Percentiles rank a stretch among this genome's conserved stretches.
These are phyloP conservation scores for Trypethelium eluteriae DNA, from an alignment of 495 filamentous ascomycete genomes.

Conservation along the genomic window DNA sequence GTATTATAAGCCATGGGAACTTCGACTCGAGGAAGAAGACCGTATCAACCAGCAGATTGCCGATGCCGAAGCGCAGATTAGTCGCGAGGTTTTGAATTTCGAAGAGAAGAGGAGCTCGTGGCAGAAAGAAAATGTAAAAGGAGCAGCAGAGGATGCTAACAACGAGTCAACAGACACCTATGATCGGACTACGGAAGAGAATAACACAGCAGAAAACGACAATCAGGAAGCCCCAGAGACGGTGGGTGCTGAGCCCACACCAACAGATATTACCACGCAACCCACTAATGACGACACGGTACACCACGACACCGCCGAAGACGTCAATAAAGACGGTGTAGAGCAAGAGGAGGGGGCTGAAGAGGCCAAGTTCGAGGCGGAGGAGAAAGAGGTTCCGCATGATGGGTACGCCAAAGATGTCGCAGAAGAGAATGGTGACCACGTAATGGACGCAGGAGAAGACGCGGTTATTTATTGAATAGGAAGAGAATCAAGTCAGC, in stretches of 20 bases:
- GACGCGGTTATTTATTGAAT: constrained; percentile 37
- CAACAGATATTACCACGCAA: not conserved
- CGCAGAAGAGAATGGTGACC: constrained; percentile 31
- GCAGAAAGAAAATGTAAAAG: constrained; percentile 15
- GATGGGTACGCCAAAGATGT: constrained; percentile 23
- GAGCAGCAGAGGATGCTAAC: constrained; percentile 18
- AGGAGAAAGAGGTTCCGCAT: constrained; percentile 15
- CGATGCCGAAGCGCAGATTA: constrained; percentile 47
- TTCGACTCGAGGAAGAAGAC: constrained; percentile 53
- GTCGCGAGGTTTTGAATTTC: constrained; percentile 46
- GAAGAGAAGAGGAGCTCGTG: constrained; percentile 32
- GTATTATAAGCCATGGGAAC: constrained; percentile 87
- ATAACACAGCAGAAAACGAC: constrained; percentile 23
- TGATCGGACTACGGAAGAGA: constrained; percentile 20
- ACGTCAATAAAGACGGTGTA: constrained; percentile 16
- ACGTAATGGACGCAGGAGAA: constrained; percentile 36
- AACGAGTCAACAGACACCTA: constrained; percentile 11
- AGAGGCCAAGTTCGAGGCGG: constrained; percentile 17
- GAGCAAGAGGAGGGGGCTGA: constrained; percentile 12
- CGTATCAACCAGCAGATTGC: constrained; percentile 54
- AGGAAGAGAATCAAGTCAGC: not conserved
- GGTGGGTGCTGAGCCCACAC: constrained; percentile 26
- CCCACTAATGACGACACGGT: constrained; percentile 14
- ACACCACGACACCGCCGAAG: not conserved
- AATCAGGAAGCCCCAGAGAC: constrained; percentile 21